These are phyloP conservation scores for Pseudocercospora vitis DNA, from an alignment of 2,329 filamentous ascomycete genomes.

Conservation along the genomic window DNA sequence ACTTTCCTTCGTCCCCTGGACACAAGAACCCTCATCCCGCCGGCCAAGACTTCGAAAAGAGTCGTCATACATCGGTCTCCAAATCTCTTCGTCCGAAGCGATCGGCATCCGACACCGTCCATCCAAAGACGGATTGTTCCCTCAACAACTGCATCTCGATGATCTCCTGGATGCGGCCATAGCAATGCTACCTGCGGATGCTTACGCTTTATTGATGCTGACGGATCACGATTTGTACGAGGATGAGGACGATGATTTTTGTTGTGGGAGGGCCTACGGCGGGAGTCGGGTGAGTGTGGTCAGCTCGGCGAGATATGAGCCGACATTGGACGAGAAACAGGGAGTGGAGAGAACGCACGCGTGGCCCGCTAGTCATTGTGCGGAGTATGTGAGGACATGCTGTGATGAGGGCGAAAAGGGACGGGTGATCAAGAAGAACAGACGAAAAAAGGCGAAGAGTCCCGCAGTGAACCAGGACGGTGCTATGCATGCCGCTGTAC, in stretches of 20 bases:
- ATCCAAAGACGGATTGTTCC: constrained; percentile 50
- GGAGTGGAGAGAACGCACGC: constrained; percentile 54
- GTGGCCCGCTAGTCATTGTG: constrained; percentile 67
- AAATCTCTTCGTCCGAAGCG: constrained; percentile 34
- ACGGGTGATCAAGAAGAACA: constrained; percentile 41
- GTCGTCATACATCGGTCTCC: constrained; percentile 51
- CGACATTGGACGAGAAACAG: constrained; percentile 46
- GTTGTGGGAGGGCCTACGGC: constrained; percentile 66
- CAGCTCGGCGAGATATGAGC: constrained; percentile 62
- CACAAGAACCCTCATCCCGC: background rate
- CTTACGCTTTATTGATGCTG: constrained; percentile 59
- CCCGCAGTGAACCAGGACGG: too few species aligned
- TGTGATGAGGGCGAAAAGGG: too few species aligned
- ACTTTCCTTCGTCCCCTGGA: constrained; percentile 52
- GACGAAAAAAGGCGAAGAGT: constrained; percentile 17
- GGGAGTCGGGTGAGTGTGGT: constrained; percentile 63
- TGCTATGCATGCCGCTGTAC: constrained; percentile 21
- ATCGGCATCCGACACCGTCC: constrained; percentile 55
- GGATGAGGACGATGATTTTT: constrained; percentile 65
- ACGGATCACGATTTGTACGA: constrained; percentile 66
- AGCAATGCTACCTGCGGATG: constrained; percentile 56
- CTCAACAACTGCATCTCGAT: constrained; percentile 58
- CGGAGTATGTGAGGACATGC: constrained; percentile 40
- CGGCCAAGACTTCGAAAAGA: too few species aligned
- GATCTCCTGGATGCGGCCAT: constrained; percentile 62